Evolutionary conservation across 2,329 filamentous ascomycete species (phyloP).

Genomic region (Colletotrichum sublineola): DNA sequence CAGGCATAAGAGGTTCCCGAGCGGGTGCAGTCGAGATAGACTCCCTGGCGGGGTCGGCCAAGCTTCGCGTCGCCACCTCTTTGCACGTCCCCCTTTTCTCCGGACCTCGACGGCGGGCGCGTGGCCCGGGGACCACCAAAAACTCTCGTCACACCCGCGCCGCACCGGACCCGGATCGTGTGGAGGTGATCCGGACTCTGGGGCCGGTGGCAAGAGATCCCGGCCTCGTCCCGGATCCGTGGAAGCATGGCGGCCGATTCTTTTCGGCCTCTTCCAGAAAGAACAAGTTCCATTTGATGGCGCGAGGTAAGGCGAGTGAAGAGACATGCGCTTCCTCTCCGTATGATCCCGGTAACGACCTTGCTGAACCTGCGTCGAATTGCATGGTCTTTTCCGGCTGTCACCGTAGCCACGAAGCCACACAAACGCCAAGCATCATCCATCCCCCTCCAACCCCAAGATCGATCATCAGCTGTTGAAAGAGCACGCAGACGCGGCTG

Average conservation of each 20-base stretch:
- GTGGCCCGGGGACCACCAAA: background rate
- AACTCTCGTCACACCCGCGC: background rate
- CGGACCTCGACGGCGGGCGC: background rate
- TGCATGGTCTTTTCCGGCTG: background rate
- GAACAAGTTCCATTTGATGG: background rate
- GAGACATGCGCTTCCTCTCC: background rate
- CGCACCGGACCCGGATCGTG: background rate
- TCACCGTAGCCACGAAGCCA: background rate
- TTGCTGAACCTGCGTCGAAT: too few relatives aligned
- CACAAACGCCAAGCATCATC: background rate
- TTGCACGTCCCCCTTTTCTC: background rate
- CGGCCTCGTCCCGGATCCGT: background rate
- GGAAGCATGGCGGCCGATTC: background rate
- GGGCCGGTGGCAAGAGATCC: background rate
- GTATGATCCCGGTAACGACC: background rate
- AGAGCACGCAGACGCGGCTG: background rate
- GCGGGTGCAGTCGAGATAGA: conserved; percentile 22
- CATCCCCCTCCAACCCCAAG: background rate
- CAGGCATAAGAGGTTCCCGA: fast-evolving
- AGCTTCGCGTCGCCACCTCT: background rate
- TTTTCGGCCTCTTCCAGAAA: too few relatives aligned
- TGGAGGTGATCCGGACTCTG: background rate
- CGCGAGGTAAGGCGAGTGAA: background rate
- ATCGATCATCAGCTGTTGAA: background rate
- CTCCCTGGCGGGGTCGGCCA: conserved; percentile 3